Evolutionary conservation across 2,329 filamentous ascomycete genomes (phyloP), one percentile per base, ranked within the genome.

Genomic region (Xylaria multiplex): DNA sequence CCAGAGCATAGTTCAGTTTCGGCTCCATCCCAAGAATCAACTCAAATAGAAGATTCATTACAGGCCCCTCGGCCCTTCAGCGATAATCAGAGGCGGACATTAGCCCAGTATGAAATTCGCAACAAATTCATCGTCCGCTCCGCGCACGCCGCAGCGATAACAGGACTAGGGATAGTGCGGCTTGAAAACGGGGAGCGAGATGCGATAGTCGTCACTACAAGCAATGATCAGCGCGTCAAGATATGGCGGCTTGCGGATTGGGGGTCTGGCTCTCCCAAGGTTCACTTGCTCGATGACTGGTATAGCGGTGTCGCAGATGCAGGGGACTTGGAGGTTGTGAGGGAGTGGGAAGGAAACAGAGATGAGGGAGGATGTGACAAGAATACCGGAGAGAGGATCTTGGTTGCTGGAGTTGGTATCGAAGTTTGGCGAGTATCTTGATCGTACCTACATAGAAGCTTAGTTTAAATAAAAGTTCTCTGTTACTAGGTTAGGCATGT

Each of bases 61-160:
- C 6, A 14, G 3, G 7, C 7, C 5, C 48, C 50, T 7, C 4
- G 9, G 4, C 19, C n/a, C 13, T 5, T 6, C 16, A 40, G n/a
- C 16, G 1, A 11, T 11, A 43, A 3, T 11, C 53, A 30, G n/a
- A 30, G 14, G 4, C 56, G 42, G n/a, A 11, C 3, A 54, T 19
- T 14, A 16, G 9, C 37, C n/a, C 48, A 19, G 22, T 70, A 69
- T 46, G 65, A 62, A 27, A 43, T 75, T 57, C 61, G 63, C 22
- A 66, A 62, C 52, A 74, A 73, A 62, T 68, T 43, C 48, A 68
- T 85, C 11, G 77, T 91, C 1, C 81, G 81, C 27, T 82, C 83
- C 1, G 90, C 91, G 0, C 92, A 96, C 73, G 88, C 90, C 0
- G 91, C 91, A 1, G 90, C 91, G 2, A 82, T 94, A 50, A 93